These are phyloP conservation scores for Plantago rigida DNA, from an alignment of 305 asterid species.

Conservation along the genomic window DNA sequence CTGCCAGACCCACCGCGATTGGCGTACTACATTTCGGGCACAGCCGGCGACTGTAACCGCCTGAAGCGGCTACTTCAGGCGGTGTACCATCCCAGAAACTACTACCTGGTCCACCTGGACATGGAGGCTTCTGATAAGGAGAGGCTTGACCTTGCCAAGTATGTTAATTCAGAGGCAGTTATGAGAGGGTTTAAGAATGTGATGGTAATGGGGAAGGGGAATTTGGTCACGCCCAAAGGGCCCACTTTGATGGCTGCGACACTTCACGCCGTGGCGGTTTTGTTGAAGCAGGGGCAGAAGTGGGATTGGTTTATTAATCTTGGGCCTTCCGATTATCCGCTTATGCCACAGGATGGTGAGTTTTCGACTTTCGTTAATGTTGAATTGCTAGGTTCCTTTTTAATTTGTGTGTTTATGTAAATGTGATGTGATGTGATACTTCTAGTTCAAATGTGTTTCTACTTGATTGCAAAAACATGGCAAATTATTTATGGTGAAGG, in stretches of 20 bases:
- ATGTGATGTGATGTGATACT: no score
- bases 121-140: constrained; percentile 62
- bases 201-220: constrained; percentile 68
- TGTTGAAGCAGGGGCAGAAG: constrained; percentile 46
- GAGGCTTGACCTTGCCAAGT: constrained; percentile 61
- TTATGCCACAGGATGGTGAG: constrained; percentile 88
- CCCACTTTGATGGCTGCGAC: constrained; percentile 74
- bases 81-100: constrained; percentile 74
- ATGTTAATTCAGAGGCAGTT: constrained; percentile 44
- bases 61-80: constrained; percentile 65
- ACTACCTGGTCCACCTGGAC: constrained; percentile 71
- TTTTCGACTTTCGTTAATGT: background rate
- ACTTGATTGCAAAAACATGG: no score
- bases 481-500: no score
- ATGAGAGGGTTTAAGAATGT: constrained; percentile 50
- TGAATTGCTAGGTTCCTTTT: no score
- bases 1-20: constrained; percentile 59
- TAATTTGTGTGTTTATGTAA: no score
- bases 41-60: constrained; percentile 46
- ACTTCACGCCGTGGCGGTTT: constrained; percentile 59
- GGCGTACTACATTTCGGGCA: constrained; percentile 67
- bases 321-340: constrained; percentile 83
- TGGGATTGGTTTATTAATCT: constrained; percentile 96
- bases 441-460: no score
- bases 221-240: constrained; percentile 66